These are phyloP conservation scores for Trypanosomatidae sp. DNA, from an alignment of 208 protist genomes.

Conservation along the genomic window DNA sequence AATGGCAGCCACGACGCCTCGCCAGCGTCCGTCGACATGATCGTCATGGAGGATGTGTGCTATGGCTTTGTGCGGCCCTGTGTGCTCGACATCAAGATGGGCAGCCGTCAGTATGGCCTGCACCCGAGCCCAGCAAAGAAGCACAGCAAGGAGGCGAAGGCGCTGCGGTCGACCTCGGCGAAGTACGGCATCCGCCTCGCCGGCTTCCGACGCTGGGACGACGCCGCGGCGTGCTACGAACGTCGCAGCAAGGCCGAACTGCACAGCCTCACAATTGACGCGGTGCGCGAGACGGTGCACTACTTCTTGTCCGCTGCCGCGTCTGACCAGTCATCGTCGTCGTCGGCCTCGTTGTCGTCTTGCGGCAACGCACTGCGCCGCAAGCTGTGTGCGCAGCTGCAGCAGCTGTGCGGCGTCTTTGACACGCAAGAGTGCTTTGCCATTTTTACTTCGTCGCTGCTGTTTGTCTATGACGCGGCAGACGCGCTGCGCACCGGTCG, in stretches of 20 bases:
- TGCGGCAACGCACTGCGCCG: constrained; percentile 5
- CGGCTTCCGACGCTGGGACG: constrained; percentile 60
- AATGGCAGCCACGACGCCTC: too few species aligned
- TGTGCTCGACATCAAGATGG: constrained; percentile 84
- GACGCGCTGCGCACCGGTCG: constrained; percentile 41
- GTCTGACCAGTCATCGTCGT: too few species aligned
- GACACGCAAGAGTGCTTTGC: constrained; percentile 41
- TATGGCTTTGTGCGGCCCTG: constrained; percentile 55
- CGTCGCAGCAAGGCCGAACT: constrained; percentile 49
- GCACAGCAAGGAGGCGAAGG: constrained; percentile 58
- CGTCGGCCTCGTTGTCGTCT: constrained; percentile 6
- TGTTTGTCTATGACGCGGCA: constrained; percentile 79
- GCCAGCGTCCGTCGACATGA: too few species aligned
- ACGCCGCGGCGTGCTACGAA: constrained; percentile 17
- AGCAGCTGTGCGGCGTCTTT: constrained; percentile 37
- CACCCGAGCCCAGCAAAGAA: constrained; percentile 47
- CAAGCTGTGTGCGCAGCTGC: constrained; percentile 26
- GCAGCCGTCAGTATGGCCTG: constrained; percentile 69
- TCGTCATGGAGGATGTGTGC: constrained; percentile 75
- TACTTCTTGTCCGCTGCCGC: constrained; percentile 21
- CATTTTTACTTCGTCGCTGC: constrained; percentile 80
- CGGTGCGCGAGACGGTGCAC: constrained; percentile 29
- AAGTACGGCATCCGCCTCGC: constrained; percentile 68
- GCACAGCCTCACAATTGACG: constrained; percentile 20
- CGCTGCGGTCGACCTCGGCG: constrained; percentile 35